Percentiles rank a stretch among this genome's conserved stretches.
Evolutionary conservation across 768 basidiomycete species (phyloP).

Genomic region (Lyophyllum atratum): DNA sequence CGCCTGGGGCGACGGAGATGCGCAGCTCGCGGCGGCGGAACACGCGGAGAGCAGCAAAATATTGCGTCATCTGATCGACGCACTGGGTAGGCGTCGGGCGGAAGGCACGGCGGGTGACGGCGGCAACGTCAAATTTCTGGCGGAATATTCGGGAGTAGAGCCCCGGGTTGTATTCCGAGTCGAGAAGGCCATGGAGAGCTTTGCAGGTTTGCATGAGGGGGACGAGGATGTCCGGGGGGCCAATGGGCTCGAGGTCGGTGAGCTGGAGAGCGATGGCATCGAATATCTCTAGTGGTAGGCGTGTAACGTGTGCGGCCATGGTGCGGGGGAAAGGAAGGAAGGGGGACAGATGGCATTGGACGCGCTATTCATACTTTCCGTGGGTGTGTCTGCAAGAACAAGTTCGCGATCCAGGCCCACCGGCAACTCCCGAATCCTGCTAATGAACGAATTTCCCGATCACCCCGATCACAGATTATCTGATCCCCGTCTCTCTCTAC

Average conservation of each 20-base stretch:
- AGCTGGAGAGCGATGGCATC: constrained; percentile 52
- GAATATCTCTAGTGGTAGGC: constrained; percentile 10
- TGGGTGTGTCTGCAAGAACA: too few relatives aligned
- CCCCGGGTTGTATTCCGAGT: constrained; percentile 24
- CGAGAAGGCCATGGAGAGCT: constrained; percentile 38
- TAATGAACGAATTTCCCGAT: too few relatives aligned
- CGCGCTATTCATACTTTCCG: too few relatives aligned
- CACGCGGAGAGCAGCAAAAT: constrained; percentile 40
- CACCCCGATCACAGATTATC: too few relatives aligned
- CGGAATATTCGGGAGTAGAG: constrained; percentile 59
- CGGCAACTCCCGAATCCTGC: too few relatives aligned
- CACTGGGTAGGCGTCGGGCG: constrained; percentile 30
- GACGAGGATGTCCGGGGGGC: constrained; percentile 48
- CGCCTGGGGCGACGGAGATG: background rate
- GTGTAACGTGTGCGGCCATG: too few relatives aligned
- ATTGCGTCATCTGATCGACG: constrained; percentile 34
- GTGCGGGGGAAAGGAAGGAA: too few relatives aligned
- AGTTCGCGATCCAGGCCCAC: too few relatives aligned
- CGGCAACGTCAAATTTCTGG: constrained; percentile 55
- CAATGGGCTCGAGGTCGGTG: constrained; percentile 38
- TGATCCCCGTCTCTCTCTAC: too few relatives aligned
- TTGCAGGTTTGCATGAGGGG: constrained; percentile 50
- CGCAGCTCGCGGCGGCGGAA: constrained; percentile 25
- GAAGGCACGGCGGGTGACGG: constrained; percentile 53
- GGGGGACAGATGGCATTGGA: too few relatives aligned